Percentiles rank a stretch among this genome's conserved stretches.
Evolutionary conservation across 2,329 filamentous ascomycete genomes (phyloP).

Genomic region (Basipetospora chlamydospora): DNA sequence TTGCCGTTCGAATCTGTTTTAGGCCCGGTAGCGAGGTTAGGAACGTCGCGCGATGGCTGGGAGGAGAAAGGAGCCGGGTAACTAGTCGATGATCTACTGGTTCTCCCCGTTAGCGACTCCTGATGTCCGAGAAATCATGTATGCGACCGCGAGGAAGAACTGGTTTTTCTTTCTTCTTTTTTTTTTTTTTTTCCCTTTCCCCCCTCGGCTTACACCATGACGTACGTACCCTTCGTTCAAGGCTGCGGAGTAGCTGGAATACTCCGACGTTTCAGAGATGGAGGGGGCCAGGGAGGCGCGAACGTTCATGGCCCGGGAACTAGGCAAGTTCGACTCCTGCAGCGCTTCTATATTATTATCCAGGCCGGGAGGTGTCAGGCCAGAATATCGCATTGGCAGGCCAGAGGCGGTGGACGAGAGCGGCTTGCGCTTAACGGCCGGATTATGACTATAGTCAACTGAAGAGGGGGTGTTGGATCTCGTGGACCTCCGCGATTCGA

Average conservation of each 20-base stretch:
- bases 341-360: conserved; percentile 13
- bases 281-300: conserved; percentile 10
- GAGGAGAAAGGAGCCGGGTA: background rate
- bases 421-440: conserved; percentile 42
- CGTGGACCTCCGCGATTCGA: background rate
- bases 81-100: background rate
- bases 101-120: background rate
- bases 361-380: conserved; percentile 14
- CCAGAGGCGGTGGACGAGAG: conserved; percentile 40
- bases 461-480: conserved; percentile 4
- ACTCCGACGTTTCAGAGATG: background rate
- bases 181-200: too few species aligned
- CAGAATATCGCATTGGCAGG: conserved; percentile 33
- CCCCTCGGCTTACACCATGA: too few species aligned
- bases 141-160: too few species aligned
- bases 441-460: conserved; percentile 2
- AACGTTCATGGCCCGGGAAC: conserved; percentile 8
- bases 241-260: background rate
- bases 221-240: background rate
- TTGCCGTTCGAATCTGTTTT: background rate
- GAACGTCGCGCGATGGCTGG: background rate
- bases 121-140: background rate
- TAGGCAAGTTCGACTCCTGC: conserved; percentile 2
- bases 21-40: background rate
- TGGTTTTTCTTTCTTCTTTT: too few species aligned